A percentile compares a stretch with the other conserved stretches of the same genome.
These are phyloP conservation scores for Gossypium sturtianum DNA, from an alignment of 345 rosid genomes.

Conservation along the genomic window DNA sequence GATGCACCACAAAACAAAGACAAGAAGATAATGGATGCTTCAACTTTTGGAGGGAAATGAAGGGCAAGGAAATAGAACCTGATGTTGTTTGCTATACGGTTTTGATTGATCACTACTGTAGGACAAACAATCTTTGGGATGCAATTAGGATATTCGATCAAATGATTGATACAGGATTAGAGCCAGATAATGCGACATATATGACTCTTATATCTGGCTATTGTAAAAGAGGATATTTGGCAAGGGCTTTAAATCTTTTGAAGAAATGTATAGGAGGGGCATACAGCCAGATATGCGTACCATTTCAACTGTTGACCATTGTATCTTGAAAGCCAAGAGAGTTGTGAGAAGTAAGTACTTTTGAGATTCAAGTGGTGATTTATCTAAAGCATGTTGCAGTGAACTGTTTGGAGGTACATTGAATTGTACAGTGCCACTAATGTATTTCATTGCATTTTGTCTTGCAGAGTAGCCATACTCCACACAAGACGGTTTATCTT, in stretches of 20 bases:
- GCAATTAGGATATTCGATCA: slow-evolving; percentile 36
- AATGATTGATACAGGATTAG: slow-evolving; percentile 49
- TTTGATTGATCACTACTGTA: slow-evolving; percentile 52
- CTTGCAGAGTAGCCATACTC: not conserved
- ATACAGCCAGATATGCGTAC: slow-evolving; percentile 23
- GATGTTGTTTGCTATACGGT: slow-evolving; percentile 56
- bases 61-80: slow-evolving; percentile 29
- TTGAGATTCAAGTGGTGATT: not conserved
- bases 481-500: not conserved
- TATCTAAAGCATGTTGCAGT: not conserved
- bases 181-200: slow-evolving; percentile 57
- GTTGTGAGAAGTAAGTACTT: slow-evolving; percentile 3
- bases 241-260: slow-evolving; percentile 36
- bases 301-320: slow-evolving; percentile 13
- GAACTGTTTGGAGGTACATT: not conserved
- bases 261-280: slow-evolving; percentile 35
- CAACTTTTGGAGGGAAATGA: slow-evolving; percentile 34
- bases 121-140: slow-evolving; percentile 33
- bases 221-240: slow-evolving; percentile 32
- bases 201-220: slow-evolving; percentile 47
- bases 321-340: slow-evolving; percentile 27
- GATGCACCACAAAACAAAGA: slow-evolving; percentile 17
- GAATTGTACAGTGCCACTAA: not conserved
- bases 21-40: slow-evolving; percentile 16
- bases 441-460: not conserved